Percentiles rank a stretch among this genome's conserved stretches.
Evolutionary conservation across 2,329 filamentous ascomycete species (phyloP).

Genomic region (Neopestalotiopsis sp.): DNA sequence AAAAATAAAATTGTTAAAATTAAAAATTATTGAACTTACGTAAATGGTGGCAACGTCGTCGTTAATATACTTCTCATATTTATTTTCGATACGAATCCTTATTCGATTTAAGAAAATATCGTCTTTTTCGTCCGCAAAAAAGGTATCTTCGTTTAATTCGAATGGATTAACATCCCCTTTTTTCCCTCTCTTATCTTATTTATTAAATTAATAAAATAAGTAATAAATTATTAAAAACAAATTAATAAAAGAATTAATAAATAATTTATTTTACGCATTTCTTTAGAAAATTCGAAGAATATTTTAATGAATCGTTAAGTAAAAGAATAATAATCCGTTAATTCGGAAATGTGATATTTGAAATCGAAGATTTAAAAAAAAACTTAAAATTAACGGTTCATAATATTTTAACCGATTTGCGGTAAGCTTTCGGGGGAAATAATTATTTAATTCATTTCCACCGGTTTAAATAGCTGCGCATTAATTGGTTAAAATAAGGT

Average conservation of each 20-base stretch:
- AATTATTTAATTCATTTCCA: neutral
- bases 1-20: neutral
- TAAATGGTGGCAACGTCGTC: neutral
- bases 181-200: neutral
- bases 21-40: neutral
- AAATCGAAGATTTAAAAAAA: neutral
- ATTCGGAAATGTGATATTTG: neutral
- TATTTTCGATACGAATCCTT: neutral
- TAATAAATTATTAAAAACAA: neutral
- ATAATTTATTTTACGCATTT: neutral
- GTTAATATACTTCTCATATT: neutral
- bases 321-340: conserved; percentile 1
- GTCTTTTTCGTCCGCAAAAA: neutral
- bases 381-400: neutral
- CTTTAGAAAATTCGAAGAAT: neutral
- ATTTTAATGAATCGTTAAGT: neutral
- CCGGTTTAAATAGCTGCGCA: neutral
- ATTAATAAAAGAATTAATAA: neutral
- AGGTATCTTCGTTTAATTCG: neutral
- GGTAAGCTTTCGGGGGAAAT: neutral
- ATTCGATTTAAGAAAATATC: neutral
- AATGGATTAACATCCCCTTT: neutral
- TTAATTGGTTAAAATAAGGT: neutral
- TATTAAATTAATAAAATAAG: neutral
- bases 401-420: neutral